Evolutionary conservation across 2,329 filamentous ascomycete species (phyloP).

Genomic region (Hypoxylon sp.): DNA sequence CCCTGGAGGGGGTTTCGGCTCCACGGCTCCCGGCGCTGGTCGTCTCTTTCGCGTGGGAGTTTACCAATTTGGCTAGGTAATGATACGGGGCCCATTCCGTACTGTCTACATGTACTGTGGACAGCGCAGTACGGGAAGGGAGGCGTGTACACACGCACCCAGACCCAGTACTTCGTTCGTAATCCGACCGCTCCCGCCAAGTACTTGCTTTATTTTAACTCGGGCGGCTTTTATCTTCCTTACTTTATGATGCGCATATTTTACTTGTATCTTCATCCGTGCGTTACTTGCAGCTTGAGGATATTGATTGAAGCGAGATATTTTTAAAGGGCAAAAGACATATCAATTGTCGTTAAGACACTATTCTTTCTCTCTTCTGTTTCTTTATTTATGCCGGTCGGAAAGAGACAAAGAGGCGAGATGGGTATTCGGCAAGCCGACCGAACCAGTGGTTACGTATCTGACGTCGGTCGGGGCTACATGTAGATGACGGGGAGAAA

Average conservation of each 20-base stretch:
- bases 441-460: constrained; percentile 28
- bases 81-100: constrained; percentile 45
- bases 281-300: background rate
- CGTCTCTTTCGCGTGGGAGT: constrained; percentile 45
- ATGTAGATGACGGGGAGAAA: constrained; percentile 23
- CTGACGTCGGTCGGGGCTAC: constrained; percentile 30
- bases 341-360: background rate
- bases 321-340: background rate
- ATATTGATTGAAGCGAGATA: background rate
- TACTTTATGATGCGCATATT: constrained; percentile 3
- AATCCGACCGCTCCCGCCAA: constrained; percentile 32
- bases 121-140: constrained; percentile 40
- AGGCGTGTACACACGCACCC: constrained; percentile 38
- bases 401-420: constrained; percentile 13
- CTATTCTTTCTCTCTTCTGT: background rate
- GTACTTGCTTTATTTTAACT: constrained; percentile 30
- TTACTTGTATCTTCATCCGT: background rate
- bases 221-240: constrained; percentile 13
- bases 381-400: constrained; percentile 6
- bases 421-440: constrained; percentile 31
- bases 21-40: constrained; percentile 47
- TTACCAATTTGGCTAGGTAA: constrained; percentile 44
- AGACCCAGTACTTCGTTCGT: constrained; percentile 14
- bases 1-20: constrained; percentile 41
- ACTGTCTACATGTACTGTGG: constrained; percentile 43